phyloP scores from a whole-genome alignment of 129 eudicot genomes.

The Silybum marianum region DNA sequence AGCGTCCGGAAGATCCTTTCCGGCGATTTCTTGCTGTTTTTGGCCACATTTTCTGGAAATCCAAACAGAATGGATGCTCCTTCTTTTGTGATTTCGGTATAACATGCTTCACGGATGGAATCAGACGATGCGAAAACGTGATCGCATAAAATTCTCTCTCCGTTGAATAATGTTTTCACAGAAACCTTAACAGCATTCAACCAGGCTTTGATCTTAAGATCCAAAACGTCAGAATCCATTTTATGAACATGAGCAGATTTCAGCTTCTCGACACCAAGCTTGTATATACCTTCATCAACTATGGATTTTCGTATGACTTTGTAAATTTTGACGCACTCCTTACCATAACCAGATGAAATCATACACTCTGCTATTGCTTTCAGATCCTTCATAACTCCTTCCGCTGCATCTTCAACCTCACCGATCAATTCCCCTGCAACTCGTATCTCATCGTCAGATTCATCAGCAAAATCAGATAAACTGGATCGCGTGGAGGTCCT shows the following conservation, averaged over 20 bases:
- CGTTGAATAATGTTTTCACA: slow-evolving; percentile 53
- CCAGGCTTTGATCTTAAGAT: slow-evolving; percentile 55
- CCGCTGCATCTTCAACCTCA: slow-evolving; percentile 50
- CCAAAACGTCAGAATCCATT: slow-evolving; percentile 56
- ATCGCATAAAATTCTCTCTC: slow-evolving; percentile 73
- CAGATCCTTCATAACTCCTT: slow-evolving; percentile 57
- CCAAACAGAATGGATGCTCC: slow-evolving; percentile 55
- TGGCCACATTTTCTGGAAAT: slow-evolving; percentile 64
- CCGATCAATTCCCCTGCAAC: slow-evolving; percentile 32
- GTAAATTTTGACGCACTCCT: slow-evolving; percentile 61
- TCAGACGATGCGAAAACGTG: slow-evolving; percentile 56
- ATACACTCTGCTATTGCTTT: slow-evolving; percentile 72
- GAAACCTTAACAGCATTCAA: slow-evolving; percentile 40
- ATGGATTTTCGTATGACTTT: slow-evolving; percentile 67
- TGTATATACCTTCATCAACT: slow-evolving; percentile 69
- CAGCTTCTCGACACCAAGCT: slow-evolving; percentile 55
- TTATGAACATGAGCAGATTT: slow-evolving; percentile 48
- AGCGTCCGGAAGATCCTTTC: slow-evolving; percentile 60
- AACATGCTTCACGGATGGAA: slow-evolving; percentile 58
- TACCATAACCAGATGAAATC: slow-evolving; percentile 73
- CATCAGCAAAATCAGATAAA: slow-evolving; percentile 42
- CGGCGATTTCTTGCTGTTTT: slow-evolving; percentile 51
- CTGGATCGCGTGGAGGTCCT: slow-evolving; percentile 46
- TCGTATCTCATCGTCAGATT: slow-evolving; percentile 39
- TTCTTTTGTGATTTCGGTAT: slow-evolving; percentile 60